Evolutionary conservation across 768 basidiomycete species (phyloP).

Genomic region (Leccinellum luteum): DNA sequence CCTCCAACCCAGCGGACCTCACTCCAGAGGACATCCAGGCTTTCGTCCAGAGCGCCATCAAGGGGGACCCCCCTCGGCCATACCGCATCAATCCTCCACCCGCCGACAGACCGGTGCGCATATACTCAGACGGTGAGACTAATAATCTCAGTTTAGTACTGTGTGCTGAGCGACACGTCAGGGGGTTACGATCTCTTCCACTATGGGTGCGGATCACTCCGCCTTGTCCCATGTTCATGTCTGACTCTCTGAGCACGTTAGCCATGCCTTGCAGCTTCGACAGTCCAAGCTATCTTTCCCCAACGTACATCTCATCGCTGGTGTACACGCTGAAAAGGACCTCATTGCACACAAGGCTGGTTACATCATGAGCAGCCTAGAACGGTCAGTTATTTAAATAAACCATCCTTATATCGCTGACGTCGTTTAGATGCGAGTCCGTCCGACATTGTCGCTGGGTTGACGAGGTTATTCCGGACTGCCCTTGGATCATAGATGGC

Average conservation of each 20-base stretch:
- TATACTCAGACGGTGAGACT: slow-evolving; percentile 88
- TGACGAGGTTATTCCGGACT: slow-evolving; percentile 86
- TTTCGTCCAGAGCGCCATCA: slow-evolving; percentile 74
- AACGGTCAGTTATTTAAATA: slow-evolving; percentile 50
- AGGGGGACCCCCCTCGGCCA: slow-evolving; percentile 57
- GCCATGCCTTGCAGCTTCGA: slow-evolving; percentile 91
- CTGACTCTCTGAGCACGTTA: slow-evolving; percentile 31
- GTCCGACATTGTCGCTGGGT: slow-evolving; percentile 98
- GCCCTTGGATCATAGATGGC: slow-evolving; percentile 86
- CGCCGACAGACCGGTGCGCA: slow-evolving; percentile 70
- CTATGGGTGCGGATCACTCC: slow-evolving; percentile 64
- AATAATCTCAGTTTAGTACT: background rate
- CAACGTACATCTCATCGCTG: slow-evolving; percentile 85
- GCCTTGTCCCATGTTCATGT: background rate
- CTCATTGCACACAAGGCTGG: slow-evolving; percentile 76
- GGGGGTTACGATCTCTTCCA: slow-evolving; percentile 98
- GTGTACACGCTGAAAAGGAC: slow-evolving; percentile 89
- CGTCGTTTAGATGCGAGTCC: slow-evolving; percentile 65
- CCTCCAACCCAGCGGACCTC: slow-evolving; percentile 65
- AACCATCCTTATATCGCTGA: background rate
- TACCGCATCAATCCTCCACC: slow-evolving; percentile 92
- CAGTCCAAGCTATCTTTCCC: slow-evolving; percentile 96
- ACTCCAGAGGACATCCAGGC: slow-evolving; percentile 75
- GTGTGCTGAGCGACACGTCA: slow-evolving; percentile 29
- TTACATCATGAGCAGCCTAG: slow-evolving; percentile 85